Evolutionary conservation across 805 yeast species (phyloP).

Genomic region (Hanseniaspora lindneri): DNA sequence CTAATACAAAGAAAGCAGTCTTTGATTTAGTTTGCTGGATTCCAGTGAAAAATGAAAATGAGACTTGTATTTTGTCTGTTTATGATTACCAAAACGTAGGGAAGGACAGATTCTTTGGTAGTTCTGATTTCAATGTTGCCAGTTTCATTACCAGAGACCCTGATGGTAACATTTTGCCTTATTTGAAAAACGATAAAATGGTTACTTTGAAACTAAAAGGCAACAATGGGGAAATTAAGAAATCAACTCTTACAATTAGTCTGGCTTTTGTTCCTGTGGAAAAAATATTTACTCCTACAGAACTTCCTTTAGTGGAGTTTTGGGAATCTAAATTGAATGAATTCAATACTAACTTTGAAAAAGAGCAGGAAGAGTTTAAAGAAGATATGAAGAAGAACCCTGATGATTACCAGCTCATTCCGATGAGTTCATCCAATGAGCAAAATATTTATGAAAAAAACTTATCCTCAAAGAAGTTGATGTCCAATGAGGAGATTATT

Average conservation of each 20-base stretch:
- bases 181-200: constrained; percentile 32
- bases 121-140: constrained; percentile 38
- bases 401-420: constrained; percentile 52
- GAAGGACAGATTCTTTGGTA: constrained; percentile 54
- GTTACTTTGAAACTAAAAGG: constrained; percentile 6
- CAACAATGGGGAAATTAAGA: constrained; percentile 16
- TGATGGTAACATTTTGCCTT: constrained; percentile 24
- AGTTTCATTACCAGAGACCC: constrained; percentile 39
- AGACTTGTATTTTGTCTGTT: constrained; percentile 45
- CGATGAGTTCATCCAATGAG: constrained; percentile 34
- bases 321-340: constrained; percentile 23
- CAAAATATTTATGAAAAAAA: constrained; percentile 25
- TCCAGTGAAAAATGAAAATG: constrained; percentile 50
- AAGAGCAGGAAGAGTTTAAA: constrained; percentile 39
- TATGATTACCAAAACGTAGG: constrained; percentile 57
- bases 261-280: constrained; percentile 54
- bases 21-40: constrained; percentile 49
- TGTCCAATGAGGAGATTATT: constrained; percentile 43
- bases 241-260: constrained; percentile 43
- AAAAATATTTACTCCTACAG: constrained; percentile 51
- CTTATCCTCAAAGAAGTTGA: constrained; percentile 32
- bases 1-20: constrained; percentile 44
- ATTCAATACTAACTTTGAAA: constrained; percentile 32
- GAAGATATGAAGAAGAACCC: constrained; percentile 46
- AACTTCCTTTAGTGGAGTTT: constrained; percentile 33